Percentiles rank a stretch among this genome's conserved stretches.
phyloP scores from a whole-genome alignment of 2,329 filamentous ascomycete species.

The Blastomyces percursus region DNA sequence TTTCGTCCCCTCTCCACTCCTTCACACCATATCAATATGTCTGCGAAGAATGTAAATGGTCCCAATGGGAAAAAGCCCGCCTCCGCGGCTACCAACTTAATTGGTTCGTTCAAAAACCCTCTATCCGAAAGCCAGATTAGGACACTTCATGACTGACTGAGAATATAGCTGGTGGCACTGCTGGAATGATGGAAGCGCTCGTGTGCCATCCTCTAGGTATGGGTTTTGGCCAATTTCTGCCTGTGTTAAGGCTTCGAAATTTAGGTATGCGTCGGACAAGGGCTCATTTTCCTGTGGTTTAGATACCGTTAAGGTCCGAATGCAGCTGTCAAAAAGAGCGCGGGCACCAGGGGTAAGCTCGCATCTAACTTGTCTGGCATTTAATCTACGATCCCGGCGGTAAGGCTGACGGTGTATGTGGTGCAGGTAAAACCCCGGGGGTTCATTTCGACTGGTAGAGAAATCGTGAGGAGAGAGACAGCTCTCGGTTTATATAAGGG shows the following conservation, averaged over 20 bases:
- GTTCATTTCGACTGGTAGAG: conserved; percentile 72
- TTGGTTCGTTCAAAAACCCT: conserved; percentile 49
- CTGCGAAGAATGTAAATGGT: conserved; percentile 42
- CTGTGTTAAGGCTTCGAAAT: neutral
- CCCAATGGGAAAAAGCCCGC: conserved; percentile 59
- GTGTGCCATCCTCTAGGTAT: conserved; percentile 85
- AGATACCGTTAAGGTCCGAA: conserved; percentile 98
- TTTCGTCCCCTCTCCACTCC: neutral
- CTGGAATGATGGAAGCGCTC: conserved; percentile 98
- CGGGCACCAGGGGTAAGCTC: conserved; percentile 61
- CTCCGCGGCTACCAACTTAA: conserved; percentile 79
- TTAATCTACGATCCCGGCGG: neutral
- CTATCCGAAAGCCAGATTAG: conserved; percentile 14
- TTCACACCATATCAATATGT: conserved; percentile 35
- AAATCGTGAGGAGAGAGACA: conserved; percentile 84
- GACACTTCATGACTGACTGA: conserved; percentile 13
- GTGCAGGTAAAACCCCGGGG: conserved; percentile 60
- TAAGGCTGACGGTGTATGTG: neutral
- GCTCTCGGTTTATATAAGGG: conserved; percentile 94
- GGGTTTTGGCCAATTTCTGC: conserved; percentile 13
- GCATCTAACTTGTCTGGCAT: conserved; percentile 14
- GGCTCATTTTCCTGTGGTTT: conserved; percentile 18
- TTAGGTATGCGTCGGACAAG: neutral
- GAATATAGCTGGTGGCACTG: conserved; percentile 72
- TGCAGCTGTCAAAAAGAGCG: conserved; percentile 89